Evolutionary conservation across 106 monocot genomes (phyloP).

Genomic region (Chionographis japonica): DNA sequence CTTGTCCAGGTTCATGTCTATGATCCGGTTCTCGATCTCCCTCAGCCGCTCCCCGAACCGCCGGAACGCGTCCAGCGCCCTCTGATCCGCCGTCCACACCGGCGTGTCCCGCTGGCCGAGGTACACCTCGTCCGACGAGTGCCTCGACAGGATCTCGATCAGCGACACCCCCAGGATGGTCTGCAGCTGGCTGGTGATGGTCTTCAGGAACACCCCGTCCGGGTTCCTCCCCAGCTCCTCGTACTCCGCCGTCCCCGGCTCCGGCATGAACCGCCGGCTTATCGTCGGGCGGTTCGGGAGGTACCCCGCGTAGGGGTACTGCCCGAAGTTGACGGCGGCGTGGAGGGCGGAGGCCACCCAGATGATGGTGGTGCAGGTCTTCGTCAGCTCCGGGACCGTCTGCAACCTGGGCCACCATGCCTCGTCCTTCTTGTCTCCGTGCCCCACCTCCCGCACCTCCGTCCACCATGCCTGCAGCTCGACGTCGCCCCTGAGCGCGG

Average conservation of each 20-base stretch:
- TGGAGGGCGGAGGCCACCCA: constrained; percentile 70
- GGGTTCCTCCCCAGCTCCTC: constrained; percentile 30
- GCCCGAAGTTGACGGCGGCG: constrained; percentile 72
- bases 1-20: constrained; percentile 24
- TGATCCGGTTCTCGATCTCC: constrained; percentile 43
- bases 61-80: constrained; percentile 35
- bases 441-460: constrained; percentile 51
- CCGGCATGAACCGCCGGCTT: constrained; percentile 62
- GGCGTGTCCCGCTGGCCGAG: constrained; percentile 45
- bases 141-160: constrained; percentile 57
- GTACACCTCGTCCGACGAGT: constrained; percentile 63
- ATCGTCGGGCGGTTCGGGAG: constrained; percentile 65
- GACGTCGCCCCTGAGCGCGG: constrained; percentile 17
- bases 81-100: constrained; percentile 34
- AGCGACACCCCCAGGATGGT: constrained; percentile 45
- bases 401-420: constrained; percentile 59
- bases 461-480: constrained; percentile 75
- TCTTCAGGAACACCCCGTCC: constrained; percentile 35
- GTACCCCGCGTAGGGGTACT: constrained; percentile 61
- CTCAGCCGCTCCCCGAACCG: constrained; percentile 32
- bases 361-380: constrained; percentile 48
- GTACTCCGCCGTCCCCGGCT: constrained; percentile 29
- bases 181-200: constrained; percentile 57
- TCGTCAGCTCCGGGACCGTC: constrained; percentile 29
- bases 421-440: constrained; percentile 59